These are phyloP conservation scores for Misopates orontium DNA, from an alignment of 257 asterid species.

Conservation along the genomic window DNA sequence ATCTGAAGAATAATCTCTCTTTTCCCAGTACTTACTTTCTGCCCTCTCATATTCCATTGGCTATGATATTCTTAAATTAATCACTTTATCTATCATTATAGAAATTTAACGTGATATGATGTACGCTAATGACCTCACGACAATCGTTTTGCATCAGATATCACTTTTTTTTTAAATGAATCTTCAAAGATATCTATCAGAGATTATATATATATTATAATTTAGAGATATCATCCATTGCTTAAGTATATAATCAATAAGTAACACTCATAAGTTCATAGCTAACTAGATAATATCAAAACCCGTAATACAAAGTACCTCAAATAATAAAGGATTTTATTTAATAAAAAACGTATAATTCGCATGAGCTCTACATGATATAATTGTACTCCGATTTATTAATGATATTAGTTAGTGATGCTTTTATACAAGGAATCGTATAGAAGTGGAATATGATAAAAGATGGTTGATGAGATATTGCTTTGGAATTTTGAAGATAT, in stretches of 20 bases:
- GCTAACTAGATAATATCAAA: not conserved
- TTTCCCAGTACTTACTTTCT: not conserved
- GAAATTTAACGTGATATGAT: conserved; percentile 1
- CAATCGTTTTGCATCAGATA: not conserved
- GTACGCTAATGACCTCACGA: conserved; percentile 4
- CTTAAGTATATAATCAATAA: too few relatives aligned
- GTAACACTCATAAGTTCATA: too few relatives aligned
- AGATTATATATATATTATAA: too few relatives aligned
- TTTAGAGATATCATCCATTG: too few relatives aligned
- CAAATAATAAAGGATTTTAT: not conserved
- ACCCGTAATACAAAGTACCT: not conserved
- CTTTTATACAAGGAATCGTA: too few relatives aligned
- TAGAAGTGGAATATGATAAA: not conserved
- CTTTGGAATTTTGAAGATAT: conserved; percentile 1
- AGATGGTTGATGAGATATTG: not conserved
- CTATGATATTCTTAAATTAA: not conserved
- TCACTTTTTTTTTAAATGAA: not conserved
- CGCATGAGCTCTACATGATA: too few relatives aligned
- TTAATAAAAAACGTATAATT: not conserved
- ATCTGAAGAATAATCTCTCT: not conserved
- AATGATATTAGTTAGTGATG: too few relatives aligned
- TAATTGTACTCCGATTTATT: too few relatives aligned
- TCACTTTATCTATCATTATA: not conserved
- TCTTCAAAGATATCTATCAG: too few relatives aligned
- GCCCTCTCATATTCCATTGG: conserved; percentile 3